Percentiles rank a stretch among this genome's conserved stretches.
Evolutionary conservation across 1,139 yeast genomes (phyloP).

Genomic region (Geotrichum citri-aurantii): DNA sequence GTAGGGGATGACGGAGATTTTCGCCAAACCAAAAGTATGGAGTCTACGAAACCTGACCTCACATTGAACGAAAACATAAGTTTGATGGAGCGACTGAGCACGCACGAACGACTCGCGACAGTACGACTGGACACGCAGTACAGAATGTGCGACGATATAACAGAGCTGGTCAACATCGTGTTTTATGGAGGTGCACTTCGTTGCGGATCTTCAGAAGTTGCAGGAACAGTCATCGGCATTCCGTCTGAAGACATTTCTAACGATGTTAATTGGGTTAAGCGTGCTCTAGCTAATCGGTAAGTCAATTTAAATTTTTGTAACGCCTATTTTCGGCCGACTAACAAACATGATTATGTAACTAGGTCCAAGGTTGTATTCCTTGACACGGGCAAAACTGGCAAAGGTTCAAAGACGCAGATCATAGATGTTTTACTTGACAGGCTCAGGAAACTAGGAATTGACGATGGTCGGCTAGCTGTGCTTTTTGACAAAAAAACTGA

Average conservation of each 20-base stretch:
- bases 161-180: slow-evolving; percentile 72
- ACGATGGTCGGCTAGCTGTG: slow-evolving; percentile 39
- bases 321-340: background rate
- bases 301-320: background rate
- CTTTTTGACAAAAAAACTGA: slow-evolving; percentile 60
- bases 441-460: background rate
- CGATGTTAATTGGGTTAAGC: slow-evolving; percentile 41
- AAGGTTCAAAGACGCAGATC: slow-evolving; percentile 59
- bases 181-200: slow-evolving; percentile 69
- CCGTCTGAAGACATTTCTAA: slow-evolving; percentile 31
- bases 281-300: slow-evolving; percentile 40
- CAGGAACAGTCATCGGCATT: slow-evolving; percentile 48
- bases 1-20: slow-evolving; percentile 74
- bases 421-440: slow-evolving; percentile 34
- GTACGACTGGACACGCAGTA: slow-evolving; percentile 77
- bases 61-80: slow-evolving; percentile 61
- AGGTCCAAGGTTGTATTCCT: slow-evolving; percentile 62
- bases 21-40: slow-evolving; percentile 38
- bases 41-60: slow-evolving; percentile 45
- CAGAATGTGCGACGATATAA: slow-evolving; percentile 86
- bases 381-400: slow-evolving; percentile 65
- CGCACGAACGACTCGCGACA: slow-evolving; percentile 63
- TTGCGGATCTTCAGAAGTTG: slow-evolving; percentile 67
- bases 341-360: background rate
- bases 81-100: slow-evolving; percentile 67